Base-by-base conservation (phyloP, 176 grass and related monocot species). In the Cenchrus americanus region DNA sequence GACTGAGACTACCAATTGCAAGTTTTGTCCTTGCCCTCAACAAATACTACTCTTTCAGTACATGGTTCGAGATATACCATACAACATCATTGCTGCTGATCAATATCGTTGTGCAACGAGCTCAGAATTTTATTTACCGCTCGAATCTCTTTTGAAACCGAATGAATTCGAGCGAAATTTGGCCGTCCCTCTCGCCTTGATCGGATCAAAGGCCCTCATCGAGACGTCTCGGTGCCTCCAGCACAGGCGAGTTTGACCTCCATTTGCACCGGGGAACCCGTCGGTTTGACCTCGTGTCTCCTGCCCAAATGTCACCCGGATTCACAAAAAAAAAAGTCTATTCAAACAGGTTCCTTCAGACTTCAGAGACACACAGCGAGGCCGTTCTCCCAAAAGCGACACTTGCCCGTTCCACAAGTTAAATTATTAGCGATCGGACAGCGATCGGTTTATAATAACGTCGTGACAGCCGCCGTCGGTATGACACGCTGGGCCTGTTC, bases 361-460 rank as follows among this genome's bases (percentile, higher is more conserved):
- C 32, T 34, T 44, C 42, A 44, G 42, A 44, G 32, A 47, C 51
- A 34, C 13, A 3, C 51, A 24, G 24, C 8, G 2, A 68, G 53
- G 53, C 54, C 48, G 10, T 77, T 72, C 77, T 67, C 26, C 40
- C 34, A 82, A 78, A 80, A 78, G 51, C 47, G 79, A 86, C 83
- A 82, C 79, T 73, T 82, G 40, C 73, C 71, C 21, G 59, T n/a
- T 69, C 21, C 1, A 83, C 26, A 79, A 59, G 74, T 74, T 46
- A 71, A 43, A n/a, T 41, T 37, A 65, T 18, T 77, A 55, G 64
- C 69, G 17, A 26, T 10, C 23, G 4, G 50, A 78, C 53, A 88
- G 59, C 40, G 50, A 75, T 59, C 15, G 81, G 47, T 67, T 76
- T 77, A 22, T 46, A 58, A 10, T 74, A 55, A 73, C 42, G 52